Conservation (phyloP, 257 asterid species). For the Pogostemon cablin region DNA sequence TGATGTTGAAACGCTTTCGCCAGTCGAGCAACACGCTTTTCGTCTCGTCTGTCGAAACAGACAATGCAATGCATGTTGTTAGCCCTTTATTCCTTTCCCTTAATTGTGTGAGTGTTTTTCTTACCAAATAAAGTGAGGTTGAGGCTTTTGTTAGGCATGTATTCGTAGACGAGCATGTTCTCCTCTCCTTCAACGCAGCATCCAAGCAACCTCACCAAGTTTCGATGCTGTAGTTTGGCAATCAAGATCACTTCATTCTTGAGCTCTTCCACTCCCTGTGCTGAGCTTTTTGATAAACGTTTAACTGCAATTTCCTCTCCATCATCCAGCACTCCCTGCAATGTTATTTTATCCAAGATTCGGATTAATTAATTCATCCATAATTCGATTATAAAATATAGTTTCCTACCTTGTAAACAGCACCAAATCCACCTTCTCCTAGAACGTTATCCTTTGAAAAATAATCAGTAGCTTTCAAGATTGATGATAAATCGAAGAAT, state of each 20-base stretch:
- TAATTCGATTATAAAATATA: no score
- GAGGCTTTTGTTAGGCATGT: conserved; percentile 15
- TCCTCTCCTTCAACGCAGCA: conserved; percentile 13
- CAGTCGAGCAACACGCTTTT: background rate
- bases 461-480: conserved; percentile 10
- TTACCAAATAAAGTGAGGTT: conserved; percentile 1
- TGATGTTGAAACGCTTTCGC: conserved; percentile 19
- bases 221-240: conserved; percentile 10
- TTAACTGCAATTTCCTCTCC: conserved; percentile 10
- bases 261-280: conserved; percentile 2
- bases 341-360: no score
- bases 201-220: background rate
- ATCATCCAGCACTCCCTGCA: background rate
- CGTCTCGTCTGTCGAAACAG: background rate
- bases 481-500: background rate
- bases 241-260: conserved; percentile 12
- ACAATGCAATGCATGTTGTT: no score
- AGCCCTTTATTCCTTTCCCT: no score
- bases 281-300: background rate
- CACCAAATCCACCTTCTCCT: conserved; percentile 15
- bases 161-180: conserved; percentile 5
- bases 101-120: background rate
- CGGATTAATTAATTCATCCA: no score
- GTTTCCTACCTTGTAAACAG: background rate
- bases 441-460: background rate